Percentiles rank a stretch among this genome's conserved stretches.
phyloP scores from a whole-genome alignment of 768 basidiomycete species.

The Chalciporus pseudorubinellus region DNA sequence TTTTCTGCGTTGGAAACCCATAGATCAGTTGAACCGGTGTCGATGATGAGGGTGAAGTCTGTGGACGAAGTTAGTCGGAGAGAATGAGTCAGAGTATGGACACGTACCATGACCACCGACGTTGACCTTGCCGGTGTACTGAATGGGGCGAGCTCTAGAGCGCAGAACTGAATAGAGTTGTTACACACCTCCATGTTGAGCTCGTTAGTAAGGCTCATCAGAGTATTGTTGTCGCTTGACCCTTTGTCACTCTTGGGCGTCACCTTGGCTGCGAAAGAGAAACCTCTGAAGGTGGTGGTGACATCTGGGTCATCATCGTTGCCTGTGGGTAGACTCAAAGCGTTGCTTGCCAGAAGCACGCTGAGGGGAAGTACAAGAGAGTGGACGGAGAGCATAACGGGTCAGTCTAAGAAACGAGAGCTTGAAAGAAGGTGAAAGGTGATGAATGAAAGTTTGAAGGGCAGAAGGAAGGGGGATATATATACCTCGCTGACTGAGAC shows the following conservation, averaged over 20 bases:
- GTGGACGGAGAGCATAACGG: conserved; percentile 13
- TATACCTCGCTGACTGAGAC: background rate
- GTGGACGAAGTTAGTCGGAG: background rate
- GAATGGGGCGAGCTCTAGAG: background rate
- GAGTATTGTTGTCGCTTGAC: conserved; percentile 21
- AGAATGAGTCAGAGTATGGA: background rate
- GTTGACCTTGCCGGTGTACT: conserved; percentile 31
- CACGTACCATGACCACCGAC: conserved; percentile 29
- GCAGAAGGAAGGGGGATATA: background rate
- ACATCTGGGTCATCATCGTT: background rate
- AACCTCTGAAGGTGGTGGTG: conserved; percentile 8
- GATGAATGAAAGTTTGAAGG: background rate
- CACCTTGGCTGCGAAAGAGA: conserved; percentile 22
- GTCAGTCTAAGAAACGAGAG: background rate
- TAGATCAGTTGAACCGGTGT: conserved; percentile 32
- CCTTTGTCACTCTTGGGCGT: conserved; percentile 17
- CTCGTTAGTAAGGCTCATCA: conserved; percentile 18
- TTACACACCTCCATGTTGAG: conserved; percentile 27
- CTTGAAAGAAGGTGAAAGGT: background rate
- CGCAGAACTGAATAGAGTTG: background rate
- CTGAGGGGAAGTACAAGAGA: conserved; percentile 11
- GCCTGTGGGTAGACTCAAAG: conserved; percentile 14
- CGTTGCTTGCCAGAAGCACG: conserved; percentile 35
- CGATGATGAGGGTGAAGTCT: conserved; percentile 29
- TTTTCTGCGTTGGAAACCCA: conserved; percentile 22